A percentile compares a stretch with the other conserved stretches of the same genome.
These are phyloP conservation scores for Xanthoconium stramineum DNA, from an alignment of 768 basidiomycete species.

Conservation along the genomic window DNA sequence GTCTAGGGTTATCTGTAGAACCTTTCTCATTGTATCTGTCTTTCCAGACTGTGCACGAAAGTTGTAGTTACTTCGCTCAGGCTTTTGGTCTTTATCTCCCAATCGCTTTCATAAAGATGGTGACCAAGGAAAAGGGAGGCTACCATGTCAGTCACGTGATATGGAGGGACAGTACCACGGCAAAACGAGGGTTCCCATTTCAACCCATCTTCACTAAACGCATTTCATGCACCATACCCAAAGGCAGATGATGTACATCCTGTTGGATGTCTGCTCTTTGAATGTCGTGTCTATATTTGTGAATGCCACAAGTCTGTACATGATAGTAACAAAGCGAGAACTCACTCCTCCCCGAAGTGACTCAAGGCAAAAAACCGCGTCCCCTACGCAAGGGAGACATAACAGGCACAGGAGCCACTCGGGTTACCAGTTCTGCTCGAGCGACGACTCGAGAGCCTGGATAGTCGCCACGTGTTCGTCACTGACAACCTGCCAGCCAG, in stretches of 20 bases:
- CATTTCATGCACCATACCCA: background rate
- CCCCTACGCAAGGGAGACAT: background rate
- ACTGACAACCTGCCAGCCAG: background rate
- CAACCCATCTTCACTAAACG: no score
- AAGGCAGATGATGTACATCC: background rate
- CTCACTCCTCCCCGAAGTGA: background rate
- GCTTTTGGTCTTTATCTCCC: no score
- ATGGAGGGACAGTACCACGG: no score
- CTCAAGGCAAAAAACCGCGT: background rate
- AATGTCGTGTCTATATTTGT: background rate
- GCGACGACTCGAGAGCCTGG: background rate
- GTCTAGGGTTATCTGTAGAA: background rate
- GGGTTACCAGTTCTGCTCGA: background rate
- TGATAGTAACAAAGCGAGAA: background rate
- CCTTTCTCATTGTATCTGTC: background rate
- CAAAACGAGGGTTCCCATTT: no score
- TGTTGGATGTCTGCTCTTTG: background rate
- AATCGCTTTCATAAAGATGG: no score
- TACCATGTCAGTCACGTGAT: no score
- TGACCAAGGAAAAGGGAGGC: no score
- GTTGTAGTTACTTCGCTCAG: background rate
- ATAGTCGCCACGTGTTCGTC: background rate
- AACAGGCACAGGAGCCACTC: background rate
- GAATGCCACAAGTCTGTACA: background rate
- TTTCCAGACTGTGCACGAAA: background rate